These are phyloP conservation scores for Scutellaria baicalensis DNA, from an alignment of 257 asterid species.

Conservation along the genomic window DNA sequence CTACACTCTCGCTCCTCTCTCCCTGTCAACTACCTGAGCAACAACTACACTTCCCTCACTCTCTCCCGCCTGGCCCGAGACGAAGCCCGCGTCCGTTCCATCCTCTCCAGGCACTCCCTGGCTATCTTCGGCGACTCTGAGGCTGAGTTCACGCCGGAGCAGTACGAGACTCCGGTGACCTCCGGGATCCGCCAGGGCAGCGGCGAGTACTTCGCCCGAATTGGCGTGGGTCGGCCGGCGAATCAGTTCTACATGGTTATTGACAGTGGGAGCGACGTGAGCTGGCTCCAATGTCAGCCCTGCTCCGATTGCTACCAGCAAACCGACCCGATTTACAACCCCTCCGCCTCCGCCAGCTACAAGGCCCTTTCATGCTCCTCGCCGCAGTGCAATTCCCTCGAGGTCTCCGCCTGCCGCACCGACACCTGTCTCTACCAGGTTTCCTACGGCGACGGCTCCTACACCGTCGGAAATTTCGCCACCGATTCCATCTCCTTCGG, in stretches of 20 bases:
- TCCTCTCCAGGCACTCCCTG: conserved; percentile 25
- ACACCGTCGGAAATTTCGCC: conserved; percentile 67
- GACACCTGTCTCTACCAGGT: conserved; percentile 55
- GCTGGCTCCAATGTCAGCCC: conserved; percentile 80
- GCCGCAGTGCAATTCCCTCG: conserved; percentile 39
- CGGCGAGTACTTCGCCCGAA: conserved; percentile 71
- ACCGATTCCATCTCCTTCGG: conserved; percentile 73
- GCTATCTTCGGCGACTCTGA: conserved; percentile 20
- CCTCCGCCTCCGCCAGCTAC: conserved; percentile 49
- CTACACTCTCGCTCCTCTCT: conserved; percentile 56
- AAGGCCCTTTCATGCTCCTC: conserved; percentile 34
- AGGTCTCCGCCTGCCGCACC: conserved; percentile 40
- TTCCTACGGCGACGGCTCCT: conserved; percentile 78
- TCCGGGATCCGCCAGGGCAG: conserved; percentile 65
- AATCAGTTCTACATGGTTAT: conserved; percentile 38
- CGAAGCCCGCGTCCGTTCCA: conserved; percentile 37
- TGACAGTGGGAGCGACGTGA: conserved; percentile 74
- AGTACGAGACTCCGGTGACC: conserved; percentile 37
- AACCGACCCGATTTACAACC: conserved; percentile 54
- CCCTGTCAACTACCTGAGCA: neutral
- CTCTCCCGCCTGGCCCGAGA: conserved; percentile 56
- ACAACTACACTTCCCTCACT: conserved; percentile 47
- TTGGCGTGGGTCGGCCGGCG: conserved; percentile 72
- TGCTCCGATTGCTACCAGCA: conserved; percentile 64
- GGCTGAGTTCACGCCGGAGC: conserved; percentile 26